Evolutionary conservation across 495 filamentous ascomycete genomes (phyloP).

Genomic region (Friedmanniomyces simplex): DNA sequence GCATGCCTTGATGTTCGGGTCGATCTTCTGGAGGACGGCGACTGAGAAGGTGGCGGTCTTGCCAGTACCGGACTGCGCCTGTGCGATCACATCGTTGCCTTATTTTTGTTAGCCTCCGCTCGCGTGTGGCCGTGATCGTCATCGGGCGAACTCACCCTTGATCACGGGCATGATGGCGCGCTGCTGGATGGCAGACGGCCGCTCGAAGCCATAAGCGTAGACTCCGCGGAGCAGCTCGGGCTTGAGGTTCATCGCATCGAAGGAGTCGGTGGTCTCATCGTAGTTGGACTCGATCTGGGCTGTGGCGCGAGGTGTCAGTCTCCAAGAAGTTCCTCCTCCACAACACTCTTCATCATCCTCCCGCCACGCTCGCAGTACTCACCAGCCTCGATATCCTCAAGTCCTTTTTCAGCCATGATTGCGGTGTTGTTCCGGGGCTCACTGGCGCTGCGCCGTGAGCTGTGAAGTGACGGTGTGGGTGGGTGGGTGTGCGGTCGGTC

Average conservation of each 20-base stretch:
- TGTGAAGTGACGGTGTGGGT: slow-evolving; percentile 24
- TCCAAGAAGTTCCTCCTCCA: background rate
- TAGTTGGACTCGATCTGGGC: slow-evolving; percentile 99
- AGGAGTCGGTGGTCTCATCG: slow-evolving; percentile 98
- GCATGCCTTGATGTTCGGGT: slow-evolving; percentile 83
- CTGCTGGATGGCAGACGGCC: slow-evolving; percentile 98
- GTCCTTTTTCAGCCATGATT: slow-evolving; percentile 97
- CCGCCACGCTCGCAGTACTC: slow-evolving; percentile 21
- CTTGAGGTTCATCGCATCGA: slow-evolving; percentile 96
- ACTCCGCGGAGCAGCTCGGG: slow-evolving; percentile 94
- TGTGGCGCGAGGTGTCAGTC: slow-evolving; percentile 32
- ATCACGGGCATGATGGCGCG: slow-evolving; percentile 99
- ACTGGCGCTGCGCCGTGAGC: slow-evolving; percentile 58
- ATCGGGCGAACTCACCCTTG: slow-evolving; percentile 62
- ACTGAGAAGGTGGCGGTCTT: slow-evolving; percentile 99
- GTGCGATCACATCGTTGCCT: slow-evolving; percentile 98
- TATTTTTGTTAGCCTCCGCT: background rate
- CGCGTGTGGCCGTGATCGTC: background rate
- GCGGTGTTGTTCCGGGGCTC: slow-evolving; percentile 56
- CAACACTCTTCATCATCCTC: background rate
- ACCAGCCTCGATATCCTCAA: slow-evolving; percentile 92
- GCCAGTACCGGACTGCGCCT: slow-evolving; percentile 97
- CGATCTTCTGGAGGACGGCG: slow-evolving; percentile 95
- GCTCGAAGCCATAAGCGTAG: slow-evolving; percentile 99
- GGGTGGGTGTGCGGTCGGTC: slow-evolving; percentile 29